These are phyloP conservation scores for Boletellus emodensis DNA, from an alignment of 768 basidiomycete species.

Conservation along the genomic window DNA sequence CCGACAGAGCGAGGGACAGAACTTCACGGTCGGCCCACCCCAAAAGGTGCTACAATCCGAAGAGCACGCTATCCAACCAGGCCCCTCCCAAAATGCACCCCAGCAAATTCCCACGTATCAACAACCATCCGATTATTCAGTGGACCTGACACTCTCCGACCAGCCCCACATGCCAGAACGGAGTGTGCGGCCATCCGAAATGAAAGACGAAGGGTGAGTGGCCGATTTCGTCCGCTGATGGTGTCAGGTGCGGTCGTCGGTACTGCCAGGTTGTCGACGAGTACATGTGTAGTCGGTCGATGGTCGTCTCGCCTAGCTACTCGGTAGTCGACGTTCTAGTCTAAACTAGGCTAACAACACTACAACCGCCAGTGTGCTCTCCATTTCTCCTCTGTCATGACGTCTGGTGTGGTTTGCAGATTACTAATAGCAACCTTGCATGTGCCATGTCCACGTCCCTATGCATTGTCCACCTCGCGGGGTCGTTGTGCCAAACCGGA, in stretches of 20 bases:
- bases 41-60: no score
- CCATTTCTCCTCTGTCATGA: conserved; percentile 55
- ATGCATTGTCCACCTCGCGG: conserved; percentile 20
- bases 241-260: conserved; percentile 14
- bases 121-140: conserved; percentile 18
- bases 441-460: conserved; percentile 29
- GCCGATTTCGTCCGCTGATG: conserved; percentile 8
- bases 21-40: no score
- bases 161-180: conserved; percentile 50
- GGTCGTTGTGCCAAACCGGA: conserved; percentile 21
- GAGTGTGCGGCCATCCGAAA: conserved; percentile 78
- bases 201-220: conserved; percentile 99
- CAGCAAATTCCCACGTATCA: conserved; percentile 73
- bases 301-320: conserved; percentile 41
- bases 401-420: conserved; percentile 61
- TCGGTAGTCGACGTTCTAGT: conserved; percentile 61
- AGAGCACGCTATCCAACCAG: conserved; percentile 9
- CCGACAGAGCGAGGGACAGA: no score
- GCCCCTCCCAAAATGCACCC: conserved; percentile 41
- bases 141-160: conserved; percentile 32
- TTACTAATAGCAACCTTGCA: conserved; percentile 74
- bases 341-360: conserved; percentile 72
- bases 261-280: conserved; percentile 27
- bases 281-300: conserved; percentile 39
- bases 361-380: conserved; percentile 48